A percentile compares a stretch with the other conserved stretches of the same genome.
Evolutionary conservation across 2,329 filamentous ascomycete genomes (phyloP).

Genomic region (Diaporthe sp.): DNA sequence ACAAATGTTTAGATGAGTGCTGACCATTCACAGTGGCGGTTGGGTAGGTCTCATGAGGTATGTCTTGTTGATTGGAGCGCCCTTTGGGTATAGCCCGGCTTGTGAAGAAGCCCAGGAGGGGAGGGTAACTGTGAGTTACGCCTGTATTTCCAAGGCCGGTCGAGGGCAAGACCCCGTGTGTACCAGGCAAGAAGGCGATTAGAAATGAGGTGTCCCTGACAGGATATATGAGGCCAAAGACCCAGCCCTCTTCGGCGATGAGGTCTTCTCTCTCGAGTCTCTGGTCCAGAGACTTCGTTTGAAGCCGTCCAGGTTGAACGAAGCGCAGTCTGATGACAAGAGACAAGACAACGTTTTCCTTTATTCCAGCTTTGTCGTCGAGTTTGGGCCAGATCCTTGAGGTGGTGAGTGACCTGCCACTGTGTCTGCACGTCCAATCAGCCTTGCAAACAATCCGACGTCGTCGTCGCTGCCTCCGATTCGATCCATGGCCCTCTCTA

Average conservation of each 20-base stretch:
- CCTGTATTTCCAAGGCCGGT: background rate
- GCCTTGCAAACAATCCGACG: constrained; percentile 31
- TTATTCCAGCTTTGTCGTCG: constrained; percentile 30
- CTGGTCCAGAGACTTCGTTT: constrained; percentile 6
- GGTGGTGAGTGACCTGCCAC: constrained; percentile 19
- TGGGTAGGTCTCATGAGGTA: background rate
- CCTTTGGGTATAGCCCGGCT: constrained; percentile 17
- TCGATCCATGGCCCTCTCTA: constrained; percentile 19
- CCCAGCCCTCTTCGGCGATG: constrained; percentile 1
- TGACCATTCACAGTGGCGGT: constrained; percentile 22
- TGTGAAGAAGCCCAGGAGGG: constrained; percentile 22
- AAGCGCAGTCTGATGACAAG: constrained; percentile 1
- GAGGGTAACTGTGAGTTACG: background rate
- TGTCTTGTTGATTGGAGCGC: constrained; percentile 27
- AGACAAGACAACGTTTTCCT: constrained; percentile 29
- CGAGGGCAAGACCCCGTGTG: constrained; percentile 9
- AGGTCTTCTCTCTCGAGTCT: background rate
- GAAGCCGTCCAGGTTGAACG: constrained; percentile 9
- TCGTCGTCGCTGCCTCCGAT: constrained; percentile 35
- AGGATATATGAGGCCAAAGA: constrained; percentile 16
- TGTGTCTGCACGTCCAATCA: constrained; percentile 13
- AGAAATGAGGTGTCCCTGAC: constrained; percentile 27
- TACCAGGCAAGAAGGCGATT: constrained; percentile 11
- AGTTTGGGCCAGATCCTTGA: background rate
- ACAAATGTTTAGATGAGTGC: constrained; percentile 30